Evolutionary conservation across 495 filamentous ascomycete species (phyloP).

Genomic region (Clavariopsis aquatica): DNA sequence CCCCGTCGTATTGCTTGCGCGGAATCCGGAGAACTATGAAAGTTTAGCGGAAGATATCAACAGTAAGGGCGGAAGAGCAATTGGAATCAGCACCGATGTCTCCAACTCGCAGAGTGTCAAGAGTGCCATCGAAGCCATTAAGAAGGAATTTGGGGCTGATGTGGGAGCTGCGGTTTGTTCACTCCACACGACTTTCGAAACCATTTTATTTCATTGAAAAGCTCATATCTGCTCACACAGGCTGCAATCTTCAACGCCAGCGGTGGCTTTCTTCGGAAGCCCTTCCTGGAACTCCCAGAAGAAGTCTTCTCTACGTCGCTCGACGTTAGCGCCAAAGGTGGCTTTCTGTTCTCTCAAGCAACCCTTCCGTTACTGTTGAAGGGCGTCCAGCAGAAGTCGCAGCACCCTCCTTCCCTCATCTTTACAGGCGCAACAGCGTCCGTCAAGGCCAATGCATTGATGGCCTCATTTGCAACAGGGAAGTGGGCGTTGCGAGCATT

Average conservation of each 20-base stretch:
- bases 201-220: not conserved
- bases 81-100: conserved; percentile 75
- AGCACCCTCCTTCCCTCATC: conserved; percentile 75
- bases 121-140: conserved; percentile 67
- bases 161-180: conserved; percentile 38
- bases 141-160: conserved; percentile 54
- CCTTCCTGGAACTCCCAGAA: conserved; percentile 72
- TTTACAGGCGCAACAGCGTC: conserved; percentile 89
- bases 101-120: conserved; percentile 62
- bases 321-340: conserved; percentile 61
- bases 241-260: conserved; percentile 85
- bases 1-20: conserved; percentile 73
- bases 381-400: conserved; percentile 51
- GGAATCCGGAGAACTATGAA: conserved; percentile 66
- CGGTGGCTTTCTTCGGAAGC: conserved; percentile 69
- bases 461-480: conserved; percentile 70
- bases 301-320: conserved; percentile 64
- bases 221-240: conserved; percentile 37
- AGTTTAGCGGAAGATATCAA: conserved; percentile 75
- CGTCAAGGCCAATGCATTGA: conserved; percentile 68
- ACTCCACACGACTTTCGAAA: not conserved
- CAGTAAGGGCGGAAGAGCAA: conserved; percentile 64
- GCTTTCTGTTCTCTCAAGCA: conserved; percentile 75
- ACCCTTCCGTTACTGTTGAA: conserved; percentile 71
- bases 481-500: conserved; percentile 83